Percentiles rank a stretch among this genome's conserved stretches.
These are phyloP conservation scores for Asterophora parasitica DNA, from an alignment of 768 basidiomycete species.

Conservation along the genomic window DNA sequence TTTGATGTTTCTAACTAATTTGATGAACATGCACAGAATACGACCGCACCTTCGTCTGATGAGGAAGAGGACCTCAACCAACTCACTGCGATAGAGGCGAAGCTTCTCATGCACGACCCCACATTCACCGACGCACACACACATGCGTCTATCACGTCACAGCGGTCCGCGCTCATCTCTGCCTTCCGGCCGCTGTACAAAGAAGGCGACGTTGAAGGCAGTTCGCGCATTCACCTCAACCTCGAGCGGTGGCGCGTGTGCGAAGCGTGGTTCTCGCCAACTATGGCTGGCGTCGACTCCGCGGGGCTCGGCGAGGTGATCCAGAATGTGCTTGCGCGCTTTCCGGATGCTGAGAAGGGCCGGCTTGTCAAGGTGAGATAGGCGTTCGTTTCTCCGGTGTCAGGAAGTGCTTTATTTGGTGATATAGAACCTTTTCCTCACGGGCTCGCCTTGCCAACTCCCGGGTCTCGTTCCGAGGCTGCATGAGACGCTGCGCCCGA, in stretches of 20 bases:
- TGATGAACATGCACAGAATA: conserved; percentile 46
- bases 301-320: conserved; percentile 93
- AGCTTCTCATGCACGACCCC: conserved; percentile 80
- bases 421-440: conserved; percentile 79
- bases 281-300: conserved; percentile 92
- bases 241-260: conserved; percentile 88
- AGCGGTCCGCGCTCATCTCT: conserved; percentile 79
- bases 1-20: not conserved
- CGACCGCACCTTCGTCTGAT: conserved; percentile 67
- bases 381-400: too few relatives aligned
- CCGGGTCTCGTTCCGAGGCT: conserved; percentile 67
- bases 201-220: conserved; percentile 67
- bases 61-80: conserved; percentile 85
- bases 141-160: conserved; percentile 68
- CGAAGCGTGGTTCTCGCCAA: conserved; percentile 89
- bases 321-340: conserved; percentile 74
- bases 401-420: too few relatives aligned
- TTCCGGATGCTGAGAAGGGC: conserved; percentile 60
- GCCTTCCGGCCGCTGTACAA: conserved; percentile 81
- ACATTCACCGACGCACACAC: conserved; percentile 80
- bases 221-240: conserved; percentile 80
- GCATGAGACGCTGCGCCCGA: conserved; percentile 70
- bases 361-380: conserved; percentile 65
- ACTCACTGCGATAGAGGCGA: conserved; percentile 71
- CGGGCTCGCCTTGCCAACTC: conserved; percentile 76